A percentile compares a stretch with the other conserved stretches of the same genome.
Evolutionary conservation across 2,329 filamentous ascomycete genomes (phyloP).

Genomic region (Trichoderma guizhouense): DNA sequence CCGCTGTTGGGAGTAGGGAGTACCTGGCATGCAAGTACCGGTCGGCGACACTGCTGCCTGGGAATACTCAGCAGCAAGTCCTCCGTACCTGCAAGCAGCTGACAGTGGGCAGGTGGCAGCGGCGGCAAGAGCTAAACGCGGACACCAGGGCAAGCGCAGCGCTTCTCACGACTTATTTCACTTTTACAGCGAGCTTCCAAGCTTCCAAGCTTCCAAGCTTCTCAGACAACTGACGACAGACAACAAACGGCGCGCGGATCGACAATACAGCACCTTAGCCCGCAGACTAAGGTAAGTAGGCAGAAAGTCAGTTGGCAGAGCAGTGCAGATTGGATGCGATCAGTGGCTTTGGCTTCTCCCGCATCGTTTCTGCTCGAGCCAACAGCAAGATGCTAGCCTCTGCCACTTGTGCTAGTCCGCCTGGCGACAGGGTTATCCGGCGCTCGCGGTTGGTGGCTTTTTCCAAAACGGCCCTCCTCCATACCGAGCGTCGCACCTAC

Average conservation of each 20-base stretch:
- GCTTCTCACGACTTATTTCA: background rate
- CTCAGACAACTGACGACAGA: background rate
- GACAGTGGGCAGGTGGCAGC: background rate
- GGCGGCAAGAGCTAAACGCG: constrained; percentile 13
- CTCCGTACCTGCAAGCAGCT: background rate
- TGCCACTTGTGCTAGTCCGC: background rate
- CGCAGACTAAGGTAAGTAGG: background rate
- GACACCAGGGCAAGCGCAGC: constrained; percentile 8
- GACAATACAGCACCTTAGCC: background rate
- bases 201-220: background rate
- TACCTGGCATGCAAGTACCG: background rate
- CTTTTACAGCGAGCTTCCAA: background rate
- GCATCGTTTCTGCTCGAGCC: background rate
- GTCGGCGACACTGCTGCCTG: background rate
- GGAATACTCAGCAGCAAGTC: background rate
- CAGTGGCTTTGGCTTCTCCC: background rate
- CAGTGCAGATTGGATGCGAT: background rate
- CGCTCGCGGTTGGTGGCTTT: constrained; percentile 15
- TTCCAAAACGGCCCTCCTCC: constrained; percentile 8
- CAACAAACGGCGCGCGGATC: background rate
- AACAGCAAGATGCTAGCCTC: background rate
- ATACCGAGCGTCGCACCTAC: constrained; percentile 11
- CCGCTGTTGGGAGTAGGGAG: background rate
- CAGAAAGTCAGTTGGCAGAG: background rate
- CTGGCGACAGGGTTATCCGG: constrained; percentile 3